Base-by-base conservation (phyloP, 2,329 filamentous ascomycete genomes). In the Colletotrichum tamarilloi region DNA sequence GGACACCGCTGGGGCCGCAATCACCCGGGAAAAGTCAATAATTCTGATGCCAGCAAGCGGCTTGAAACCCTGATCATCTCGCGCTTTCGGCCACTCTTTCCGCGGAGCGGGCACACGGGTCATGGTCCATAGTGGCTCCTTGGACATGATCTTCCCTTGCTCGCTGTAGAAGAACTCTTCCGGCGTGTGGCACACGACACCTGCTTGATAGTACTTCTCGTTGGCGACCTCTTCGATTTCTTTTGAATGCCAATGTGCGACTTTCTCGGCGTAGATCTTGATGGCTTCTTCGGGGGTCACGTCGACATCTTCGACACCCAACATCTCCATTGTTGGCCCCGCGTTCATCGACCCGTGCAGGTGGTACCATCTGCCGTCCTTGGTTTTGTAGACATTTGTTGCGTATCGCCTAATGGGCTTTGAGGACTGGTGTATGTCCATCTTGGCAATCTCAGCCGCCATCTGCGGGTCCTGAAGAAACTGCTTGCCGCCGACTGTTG, bases 331-430 rank as follows among this genome's bases (percentile, higher is more conserved):
- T 19, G 77, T 80, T 3, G 74, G 72, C 8, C 64, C 71, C 12
- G 81, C 77, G 30, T 82, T 77, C 57, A 83, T 72, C 1, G 81
- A 79, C 1, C 81, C 81, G 58, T 83, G 81, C 2, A 82, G 72
- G 42, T 83, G 81, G 63, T 81, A 83, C 77, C 78, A 83, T 8
- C 79, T 75, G 0, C 79, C 79, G 32, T 82, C 81, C 14, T 78
- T 78, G 1, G 81, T 82, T 49, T 78, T 77, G 65, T 83, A 82
- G 7, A 82, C 76, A 26, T 81, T 82, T 0, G 81, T 82, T 5
- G 80, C 78, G 14, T 81, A 75, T 5, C 79, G 77, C 7, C 79
- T 78, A 74, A 80, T 82, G 14, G 79, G 78, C 35, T 75, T 76
- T 59, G 75, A 75, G 64, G 52, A 57, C 16, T 71, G 28, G 35